Conservation (phyloP, 805 yeast species). For the Candida nonsorbophila region DNA sequence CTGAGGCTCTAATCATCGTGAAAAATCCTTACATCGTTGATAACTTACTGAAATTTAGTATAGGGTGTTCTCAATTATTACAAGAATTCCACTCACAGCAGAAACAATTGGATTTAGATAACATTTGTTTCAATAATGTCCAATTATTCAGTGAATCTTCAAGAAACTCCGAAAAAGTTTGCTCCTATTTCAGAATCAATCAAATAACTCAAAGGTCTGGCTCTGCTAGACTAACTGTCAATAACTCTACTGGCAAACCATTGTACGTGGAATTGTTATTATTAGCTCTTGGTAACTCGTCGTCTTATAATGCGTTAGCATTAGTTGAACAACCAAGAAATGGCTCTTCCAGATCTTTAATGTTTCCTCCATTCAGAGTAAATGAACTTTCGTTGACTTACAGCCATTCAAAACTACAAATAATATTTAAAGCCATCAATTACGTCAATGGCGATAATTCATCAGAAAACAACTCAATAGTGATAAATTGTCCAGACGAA, state of each 20-base stretch:
- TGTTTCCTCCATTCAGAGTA: constrained; percentile 37
- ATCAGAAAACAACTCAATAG: constrained; percentile 7
- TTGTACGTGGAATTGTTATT: constrained; percentile 26
- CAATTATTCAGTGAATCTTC: constrained; percentile 19
- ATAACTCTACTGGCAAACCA: constrained; percentile 8
- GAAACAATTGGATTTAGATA: constrained; percentile 17
- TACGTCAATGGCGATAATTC: constrained; percentile 11
- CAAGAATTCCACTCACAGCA: constrained; percentile 5
- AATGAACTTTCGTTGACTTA: constrained; percentile 10
- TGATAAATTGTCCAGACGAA: constrained; percentile 11
- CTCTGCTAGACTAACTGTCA: constrained; percentile 13
- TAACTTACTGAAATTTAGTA: constrained; percentile 14
- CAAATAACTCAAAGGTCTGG: constrained; percentile 33
- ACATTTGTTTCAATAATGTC: constrained; percentile 31
- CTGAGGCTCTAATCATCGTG: constrained; percentile 12
- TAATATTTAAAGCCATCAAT: constrained; percentile 11
- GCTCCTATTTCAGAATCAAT: constrained; percentile 28
- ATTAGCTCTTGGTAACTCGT: constrained; percentile 21
- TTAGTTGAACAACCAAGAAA: constrained; percentile 15
- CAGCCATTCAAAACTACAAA: constrained; percentile 9
- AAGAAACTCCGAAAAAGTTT: constrained; percentile 15
- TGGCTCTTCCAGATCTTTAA: constrained; percentile 20
- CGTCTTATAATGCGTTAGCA: constrained; percentile 32
- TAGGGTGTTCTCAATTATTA: constrained; percentile 13
- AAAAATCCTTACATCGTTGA: constrained; percentile 37